These are phyloP conservation scores for Xylariaceae sp. DNA, from an alignment of 2,329 filamentous ascomycete species.

Conservation along the genomic window DNA sequence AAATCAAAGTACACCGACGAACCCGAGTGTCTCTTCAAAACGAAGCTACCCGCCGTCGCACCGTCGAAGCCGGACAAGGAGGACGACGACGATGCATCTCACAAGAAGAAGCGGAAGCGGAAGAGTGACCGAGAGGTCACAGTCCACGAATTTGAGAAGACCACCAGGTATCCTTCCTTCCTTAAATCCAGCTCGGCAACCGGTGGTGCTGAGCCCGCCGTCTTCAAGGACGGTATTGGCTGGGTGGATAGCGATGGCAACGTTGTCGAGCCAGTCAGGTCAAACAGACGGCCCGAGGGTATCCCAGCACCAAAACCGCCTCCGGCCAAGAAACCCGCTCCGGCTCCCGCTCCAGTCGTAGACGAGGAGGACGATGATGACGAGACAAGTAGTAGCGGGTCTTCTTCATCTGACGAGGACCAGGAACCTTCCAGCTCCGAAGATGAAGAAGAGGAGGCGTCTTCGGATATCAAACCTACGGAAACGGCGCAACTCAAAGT, in stretches of 20 bases:
- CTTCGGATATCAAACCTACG: slow-evolving; percentile 20
- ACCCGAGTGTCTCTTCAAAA: slow-evolving; percentile 82
- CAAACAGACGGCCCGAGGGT: slow-evolving; percentile 31
- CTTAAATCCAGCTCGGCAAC: slow-evolving; percentile 57
- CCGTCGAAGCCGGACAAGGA: slow-evolving; percentile 32
- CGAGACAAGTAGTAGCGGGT: slow-evolving; percentile 40
- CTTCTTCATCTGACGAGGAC: slow-evolving; percentile 31
- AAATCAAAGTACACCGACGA: slow-evolving; percentile 79
- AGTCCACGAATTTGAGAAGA: slow-evolving; percentile 88
- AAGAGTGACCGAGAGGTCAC: slow-evolving; percentile 60
- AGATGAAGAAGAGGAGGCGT: slow-evolving; percentile 24
- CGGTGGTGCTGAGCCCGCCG: slow-evolving; percentile 45
- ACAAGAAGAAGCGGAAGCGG: slow-evolving; percentile 60
- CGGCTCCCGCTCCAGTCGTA: neutral
- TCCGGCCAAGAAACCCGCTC: slow-evolving; percentile 10
- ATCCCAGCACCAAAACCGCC: slow-evolving; percentile 25
- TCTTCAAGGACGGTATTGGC: slow-evolving; percentile 79
- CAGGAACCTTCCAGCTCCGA: slow-evolving; percentile 21
- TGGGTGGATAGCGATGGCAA: slow-evolving; percentile 82
- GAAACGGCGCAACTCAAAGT: slow-evolving; percentile 19
- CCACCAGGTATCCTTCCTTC: slow-evolving; percentile 78
- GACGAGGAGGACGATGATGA: slow-evolving; percentile 31
- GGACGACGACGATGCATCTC: slow-evolving; percentile 40
- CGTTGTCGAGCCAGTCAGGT: slow-evolving; percentile 62
- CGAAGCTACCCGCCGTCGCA: slow-evolving; percentile 57